A percentile compares a stretch with the other conserved stretches of the same genome.
These are phyloP conservation scores for Kazachstania taianensis DNA, from an alignment of 805 yeast genomes.

Conservation along the genomic window DNA sequence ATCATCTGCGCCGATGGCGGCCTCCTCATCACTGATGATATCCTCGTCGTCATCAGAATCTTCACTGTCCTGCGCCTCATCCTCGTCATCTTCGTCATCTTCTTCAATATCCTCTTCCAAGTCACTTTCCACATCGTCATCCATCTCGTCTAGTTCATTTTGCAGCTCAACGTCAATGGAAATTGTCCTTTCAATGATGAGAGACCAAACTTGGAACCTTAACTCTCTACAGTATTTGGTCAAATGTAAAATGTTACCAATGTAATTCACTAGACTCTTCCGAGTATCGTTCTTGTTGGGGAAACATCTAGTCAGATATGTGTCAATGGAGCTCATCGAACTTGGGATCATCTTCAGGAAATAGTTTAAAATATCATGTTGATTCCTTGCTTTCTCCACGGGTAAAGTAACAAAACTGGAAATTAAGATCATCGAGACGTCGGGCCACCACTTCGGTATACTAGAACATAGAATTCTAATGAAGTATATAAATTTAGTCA, in stretches of 20 bases:
- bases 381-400: slow-evolving; percentile 28
- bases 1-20: slow-evolving; percentile 20
- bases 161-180: slow-evolving; percentile 88
- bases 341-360: slow-evolving; percentile 75
- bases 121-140: slow-evolving; percentile 56
- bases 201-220: slow-evolving; percentile 65
- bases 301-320: slow-evolving; percentile 46
- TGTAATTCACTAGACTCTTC: slow-evolving; percentile 48
- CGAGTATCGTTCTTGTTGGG: slow-evolving; percentile 71
- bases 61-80: slow-evolving; percentile 31
- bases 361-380: slow-evolving; percentile 56
- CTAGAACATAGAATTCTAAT: slow-evolving; percentile 71
- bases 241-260: slow-evolving; percentile 49
- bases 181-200: slow-evolving; percentile 68
- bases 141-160: slow-evolving; percentile 76
- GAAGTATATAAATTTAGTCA: slow-evolving; percentile 56
- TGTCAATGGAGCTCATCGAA: slow-evolving; percentile 54
- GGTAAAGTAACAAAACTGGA: slow-evolving; percentile 40
- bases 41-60: slow-evolving; percentile 27
- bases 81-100: slow-evolving; percentile 25
- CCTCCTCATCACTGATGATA: slow-evolving; percentile 25
- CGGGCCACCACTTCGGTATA: slow-evolving; percentile 82
- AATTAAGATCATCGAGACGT: slow-evolving; percentile 63
- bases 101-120: slow-evolving; percentile 27
- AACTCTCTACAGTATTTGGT: slow-evolving; percentile 68